A percentile compares a stretch with the other conserved stretches of the same genome.
phyloP scores from a whole-genome alignment of 176 grass and related monocot species.

The Raddia guianensis region DNA sequence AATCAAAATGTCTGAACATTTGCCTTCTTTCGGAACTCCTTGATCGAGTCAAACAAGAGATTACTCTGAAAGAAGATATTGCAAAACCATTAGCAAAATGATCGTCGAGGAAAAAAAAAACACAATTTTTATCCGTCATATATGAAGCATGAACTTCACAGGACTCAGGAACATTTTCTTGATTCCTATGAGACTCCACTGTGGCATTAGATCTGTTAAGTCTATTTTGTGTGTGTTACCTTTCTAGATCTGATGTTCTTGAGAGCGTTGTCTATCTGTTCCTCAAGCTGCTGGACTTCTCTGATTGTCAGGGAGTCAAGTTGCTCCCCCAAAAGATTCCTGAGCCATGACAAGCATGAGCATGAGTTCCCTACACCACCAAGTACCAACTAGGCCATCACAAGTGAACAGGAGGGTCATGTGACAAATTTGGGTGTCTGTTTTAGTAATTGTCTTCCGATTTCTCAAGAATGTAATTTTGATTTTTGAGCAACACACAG shows the following conservation, averaged over 20 bases:
- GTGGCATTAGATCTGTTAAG: neutral
- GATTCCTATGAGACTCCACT: neutral
- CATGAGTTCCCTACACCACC: neutral
- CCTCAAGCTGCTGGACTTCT: conserved; percentile 72
- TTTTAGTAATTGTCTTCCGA: neutral
- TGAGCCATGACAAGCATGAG: conserved; percentile 35
- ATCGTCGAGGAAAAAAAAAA: neutral
- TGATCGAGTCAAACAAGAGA: conserved; percentile 35
- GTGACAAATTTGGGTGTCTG: neutral
- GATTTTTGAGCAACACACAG: neutral
- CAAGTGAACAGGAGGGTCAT: conserved; percentile 21
- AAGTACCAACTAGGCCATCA: neutral
- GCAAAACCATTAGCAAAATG: neutral
- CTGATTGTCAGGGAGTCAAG: conserved; percentile 49
- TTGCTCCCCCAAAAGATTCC: conserved; percentile 77
- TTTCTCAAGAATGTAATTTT: no score
- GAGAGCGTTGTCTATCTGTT: conserved; percentile 58
- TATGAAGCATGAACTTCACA: neutral
- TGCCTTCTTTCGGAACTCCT: conserved; percentile 47
- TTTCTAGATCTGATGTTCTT: conserved; percentile 67
- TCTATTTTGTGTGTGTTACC: conserved; percentile 27
- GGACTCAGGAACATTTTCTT: neutral
- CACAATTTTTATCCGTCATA: neutral
- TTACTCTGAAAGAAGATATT: conserved; percentile 34
- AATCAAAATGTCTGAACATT: neutral